These are phyloP conservation scores for Pestalotiopsis sp. DNA, from an alignment of 2,329 filamentous ascomycete species.

Conservation along the genomic window DNA sequence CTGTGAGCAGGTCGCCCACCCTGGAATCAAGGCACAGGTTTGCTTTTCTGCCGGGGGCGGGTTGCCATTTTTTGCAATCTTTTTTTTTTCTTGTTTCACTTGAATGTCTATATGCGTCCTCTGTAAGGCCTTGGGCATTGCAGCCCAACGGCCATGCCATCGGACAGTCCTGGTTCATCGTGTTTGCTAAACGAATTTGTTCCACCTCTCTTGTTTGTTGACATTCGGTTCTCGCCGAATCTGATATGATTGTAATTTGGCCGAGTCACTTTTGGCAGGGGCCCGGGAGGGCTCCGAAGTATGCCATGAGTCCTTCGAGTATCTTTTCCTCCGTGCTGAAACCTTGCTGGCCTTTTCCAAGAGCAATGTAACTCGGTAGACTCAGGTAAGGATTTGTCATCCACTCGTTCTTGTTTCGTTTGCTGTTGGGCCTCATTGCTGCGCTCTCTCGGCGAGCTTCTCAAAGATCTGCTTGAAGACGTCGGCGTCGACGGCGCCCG, in stretches of 20 bases:
- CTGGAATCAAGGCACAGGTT: too few species aligned
- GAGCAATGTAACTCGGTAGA: too few species aligned
- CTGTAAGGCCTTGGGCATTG: neutral
- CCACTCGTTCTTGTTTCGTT: neutral
- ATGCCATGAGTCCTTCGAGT: neutral
- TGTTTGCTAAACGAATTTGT: neutral
- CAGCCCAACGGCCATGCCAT: neutral
- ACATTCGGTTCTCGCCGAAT: neutral
- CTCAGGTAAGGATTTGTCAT: neutral
- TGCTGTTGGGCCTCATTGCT: neutral
- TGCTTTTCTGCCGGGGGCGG: too few species aligned
- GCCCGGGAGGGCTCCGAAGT: neutral
- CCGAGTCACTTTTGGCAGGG: neutral
- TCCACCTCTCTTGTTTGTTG: neutral
- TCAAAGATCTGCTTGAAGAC: constrained; percentile 10
- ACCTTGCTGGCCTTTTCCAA: too few species aligned
- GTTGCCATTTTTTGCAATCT: too few species aligned
- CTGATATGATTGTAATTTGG: neutral
- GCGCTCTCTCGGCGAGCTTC: neutral
- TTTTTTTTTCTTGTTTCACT: neutral
- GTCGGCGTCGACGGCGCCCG: constrained; percentile 54
- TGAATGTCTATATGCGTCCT: neutral
- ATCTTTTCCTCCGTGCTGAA: too few species aligned
- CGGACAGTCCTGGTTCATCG: neutral
- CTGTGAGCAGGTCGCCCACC: too few species aligned